Evolutionary conservation across 352 stramenopile genomes (phyloP).

Genomic region (Phytophthora pistaciae): DNA sequence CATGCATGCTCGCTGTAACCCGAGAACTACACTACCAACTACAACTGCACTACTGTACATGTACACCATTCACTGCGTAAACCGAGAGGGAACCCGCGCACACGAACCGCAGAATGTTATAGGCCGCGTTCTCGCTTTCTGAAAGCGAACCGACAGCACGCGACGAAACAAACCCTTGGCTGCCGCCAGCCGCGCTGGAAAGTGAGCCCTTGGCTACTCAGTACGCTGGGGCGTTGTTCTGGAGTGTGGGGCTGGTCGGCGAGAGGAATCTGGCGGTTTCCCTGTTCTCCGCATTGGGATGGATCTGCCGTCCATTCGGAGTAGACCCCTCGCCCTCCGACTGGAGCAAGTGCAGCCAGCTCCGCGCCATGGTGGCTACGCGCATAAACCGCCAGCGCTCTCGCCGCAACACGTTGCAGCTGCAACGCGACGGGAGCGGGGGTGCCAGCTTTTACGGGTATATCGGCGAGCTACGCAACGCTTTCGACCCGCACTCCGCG

Average conservation of each 20-base stretch:
- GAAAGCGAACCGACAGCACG: no score
- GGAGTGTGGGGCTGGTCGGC: conserved; percentile 57
- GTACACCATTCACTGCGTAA: no score
- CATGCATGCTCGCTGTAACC: no score
- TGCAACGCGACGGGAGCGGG: neutral
- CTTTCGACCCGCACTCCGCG: conserved; percentile 66
- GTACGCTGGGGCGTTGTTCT: conserved; percentile 59
- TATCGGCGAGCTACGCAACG: conserved; percentile 42
- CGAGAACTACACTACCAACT: no score
- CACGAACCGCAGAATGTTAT: no score
- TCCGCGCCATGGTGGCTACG: neutral
- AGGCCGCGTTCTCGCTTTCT: no score
- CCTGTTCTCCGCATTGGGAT: no score
- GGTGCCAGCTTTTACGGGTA: conserved; percentile 23
- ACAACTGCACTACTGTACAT: no score
- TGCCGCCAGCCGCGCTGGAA: conserved; percentile 20
- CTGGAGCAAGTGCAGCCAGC: neutral
- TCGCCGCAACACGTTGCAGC: neutral
- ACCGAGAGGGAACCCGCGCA: no score
- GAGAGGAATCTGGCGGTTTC: neutral
- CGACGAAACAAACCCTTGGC: conserved; percentile 40
- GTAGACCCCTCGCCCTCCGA: no score
- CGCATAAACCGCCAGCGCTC: neutral
- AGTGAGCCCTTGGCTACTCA: conserved; percentile 19
- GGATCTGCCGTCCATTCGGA: no score